Base-by-base conservation (phyloP, 768 basidiomycete species). In the Lentinula sp. region DNA sequence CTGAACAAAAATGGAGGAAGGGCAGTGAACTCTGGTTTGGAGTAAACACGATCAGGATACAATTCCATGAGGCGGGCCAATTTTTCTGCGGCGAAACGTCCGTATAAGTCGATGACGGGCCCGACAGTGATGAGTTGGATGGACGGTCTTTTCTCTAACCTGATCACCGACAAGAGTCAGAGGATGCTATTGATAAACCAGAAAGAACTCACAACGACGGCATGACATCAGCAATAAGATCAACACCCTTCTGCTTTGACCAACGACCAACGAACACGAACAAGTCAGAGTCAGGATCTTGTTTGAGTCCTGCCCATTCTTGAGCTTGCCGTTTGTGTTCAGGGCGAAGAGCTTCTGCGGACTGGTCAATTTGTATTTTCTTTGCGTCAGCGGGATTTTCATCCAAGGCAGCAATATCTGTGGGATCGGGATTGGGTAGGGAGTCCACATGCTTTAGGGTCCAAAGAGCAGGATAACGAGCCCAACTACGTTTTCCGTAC, bases 181-280 rank as follows among this genome's bases (percentile, higher is more conserved):
- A 35, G 5, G 8, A 15, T 18, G n/a, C 40, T 31, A 1, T 62
- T 39, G 57, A 51, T 28, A 45, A 32, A 37, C 52, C 43, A 53
- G 16, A 57, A 65, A 23, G 53, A 85, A 82, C 90, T 67, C 69
- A 91, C 87, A 97, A 70, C 2, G 84, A 81, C 21, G 95, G 95
- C 91, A 97, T 91, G 63, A 97, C 87, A 74, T 97, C 95, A 7
- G 95, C 95, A 65, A 97, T 97, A 50, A 97, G 78, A 76, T 97
- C 95, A 18, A 97, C 94, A 74, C 91, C 95, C 75, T 97, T 97
- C 73, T 97, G 95, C 73, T 96, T 97, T 4, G 95, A 97, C 95
- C 95, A 97, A 64, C 95, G 90, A 70, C 95, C 95, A 65, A 97
- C 95, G 73, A 97, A 96, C 64, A 97, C 95, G 70, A 97, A 96